Conservation (phyloP, 345 rosid genomes). For the Eucalyptus caleyi region DNA sequence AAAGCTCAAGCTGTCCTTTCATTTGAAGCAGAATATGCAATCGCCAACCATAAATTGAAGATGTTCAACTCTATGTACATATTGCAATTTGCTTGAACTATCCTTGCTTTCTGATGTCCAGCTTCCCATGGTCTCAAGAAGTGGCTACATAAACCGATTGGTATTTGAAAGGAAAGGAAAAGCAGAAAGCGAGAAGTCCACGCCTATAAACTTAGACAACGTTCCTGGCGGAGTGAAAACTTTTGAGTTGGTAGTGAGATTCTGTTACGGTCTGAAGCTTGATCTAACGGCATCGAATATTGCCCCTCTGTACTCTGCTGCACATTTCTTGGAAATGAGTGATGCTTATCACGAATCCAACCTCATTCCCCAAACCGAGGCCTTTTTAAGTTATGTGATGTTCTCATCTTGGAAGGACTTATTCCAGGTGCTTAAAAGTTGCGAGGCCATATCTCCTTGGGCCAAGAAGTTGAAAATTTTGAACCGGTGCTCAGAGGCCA, state of each 20-base stretch:
- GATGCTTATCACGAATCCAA: conserved; percentile 29
- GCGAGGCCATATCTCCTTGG: conserved; percentile 29
- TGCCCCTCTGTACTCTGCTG: conserved; percentile 30
- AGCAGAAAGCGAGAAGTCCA: neutral
- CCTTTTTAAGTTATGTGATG: conserved; percentile 17
- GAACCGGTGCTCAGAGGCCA: conserved; percentile 37
- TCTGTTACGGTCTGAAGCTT: conserved; percentile 45
- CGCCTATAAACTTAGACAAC: conserved; percentile 9
- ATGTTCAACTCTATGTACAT: neutral
- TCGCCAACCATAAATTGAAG: neutral
- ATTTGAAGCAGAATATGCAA: neutral
- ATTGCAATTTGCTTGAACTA: neutral
- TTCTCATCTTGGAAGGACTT: conserved; percentile 39
- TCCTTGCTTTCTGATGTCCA: neutral
- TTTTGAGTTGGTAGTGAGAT: conserved; percentile 26
- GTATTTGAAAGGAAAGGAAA: conserved; percentile 14
- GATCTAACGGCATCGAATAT: conserved; percentile 30
- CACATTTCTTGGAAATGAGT: conserved; percentile 48
- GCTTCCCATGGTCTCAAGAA: conserved; percentile 48
- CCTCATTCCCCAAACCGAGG: conserved; percentile 26
- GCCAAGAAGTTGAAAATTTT: conserved; percentile 19
- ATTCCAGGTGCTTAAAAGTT: conserved; percentile 27
- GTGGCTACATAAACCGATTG: conserved; percentile 35
- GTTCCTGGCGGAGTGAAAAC: conserved; percentile 36
- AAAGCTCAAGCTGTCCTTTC: neutral